phyloP scores from a whole-genome alignment of 768 basidiomycete species.

The Leccinum obscurum region DNA sequence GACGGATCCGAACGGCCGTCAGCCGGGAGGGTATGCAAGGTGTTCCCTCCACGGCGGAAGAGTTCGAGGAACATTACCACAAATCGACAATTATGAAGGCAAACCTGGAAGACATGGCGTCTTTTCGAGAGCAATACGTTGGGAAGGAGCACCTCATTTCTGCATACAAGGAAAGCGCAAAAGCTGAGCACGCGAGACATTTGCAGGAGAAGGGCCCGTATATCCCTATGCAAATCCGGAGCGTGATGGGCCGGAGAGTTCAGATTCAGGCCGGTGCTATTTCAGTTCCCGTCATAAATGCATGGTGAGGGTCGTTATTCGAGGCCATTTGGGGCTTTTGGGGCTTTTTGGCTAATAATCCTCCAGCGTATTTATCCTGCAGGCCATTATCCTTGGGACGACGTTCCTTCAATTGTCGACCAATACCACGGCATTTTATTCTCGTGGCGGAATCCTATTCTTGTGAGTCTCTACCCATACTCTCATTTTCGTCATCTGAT shows the following conservation, averaged over 20 bases:
- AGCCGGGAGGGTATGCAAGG: constrained; percentile 30
- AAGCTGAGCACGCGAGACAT: constrained; percentile 52
- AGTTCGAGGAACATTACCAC: constrained; percentile 53
- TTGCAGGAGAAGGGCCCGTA: constrained; percentile 46
- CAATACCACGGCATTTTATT: constrained; percentile 37
- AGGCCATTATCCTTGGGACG: constrained; percentile 38
- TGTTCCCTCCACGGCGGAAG: constrained; percentile 49
- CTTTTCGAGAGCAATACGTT: constrained; percentile 47
- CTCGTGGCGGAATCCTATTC: constrained; percentile 80
- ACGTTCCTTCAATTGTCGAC: constrained; percentile 46
- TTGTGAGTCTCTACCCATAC: constrained; percentile 46
- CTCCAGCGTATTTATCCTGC: constrained; percentile 40
- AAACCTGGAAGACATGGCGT: constrained; percentile 50
- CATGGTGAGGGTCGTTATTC: constrained; percentile 13
- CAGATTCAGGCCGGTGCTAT: constrained; percentile 46
- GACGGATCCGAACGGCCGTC: constrained; percentile 65
- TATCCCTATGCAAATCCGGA: constrained; percentile 46
- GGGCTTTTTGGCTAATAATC: not conserved
- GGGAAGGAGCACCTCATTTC: constrained; percentile 43
- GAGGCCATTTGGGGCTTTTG: too few species aligned
- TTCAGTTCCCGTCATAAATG: constrained; percentile 33
- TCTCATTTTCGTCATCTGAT: not conserved
- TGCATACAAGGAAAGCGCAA: constrained; percentile 50
- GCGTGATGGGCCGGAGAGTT: constrained; percentile 45
- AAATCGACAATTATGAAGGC: constrained; percentile 38